These are phyloP conservation scores for Purshia tridentata DNA, from an alignment of 306 rosid genomes.

Conservation along the genomic window DNA sequence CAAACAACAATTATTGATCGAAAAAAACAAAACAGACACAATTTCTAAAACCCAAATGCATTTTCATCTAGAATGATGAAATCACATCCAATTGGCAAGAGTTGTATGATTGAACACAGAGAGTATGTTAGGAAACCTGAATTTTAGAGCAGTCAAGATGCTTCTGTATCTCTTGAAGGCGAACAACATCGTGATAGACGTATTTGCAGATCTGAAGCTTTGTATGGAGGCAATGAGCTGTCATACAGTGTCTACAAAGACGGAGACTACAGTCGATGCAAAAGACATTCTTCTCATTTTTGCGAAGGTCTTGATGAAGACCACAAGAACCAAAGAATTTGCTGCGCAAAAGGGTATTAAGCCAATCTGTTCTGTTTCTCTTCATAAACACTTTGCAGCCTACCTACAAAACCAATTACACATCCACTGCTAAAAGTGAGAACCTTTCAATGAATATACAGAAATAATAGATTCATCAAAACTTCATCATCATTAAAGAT, in stretches of 20 bases:
- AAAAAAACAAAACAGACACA: neutral
- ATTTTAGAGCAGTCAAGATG: constrained; percentile 75
- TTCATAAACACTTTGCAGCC: constrained; percentile 41
- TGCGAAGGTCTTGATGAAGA: constrained; percentile 59
- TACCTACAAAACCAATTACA: constrained; percentile 39
- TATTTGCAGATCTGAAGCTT: constrained; percentile 83
- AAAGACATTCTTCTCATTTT: constrained; percentile 71
- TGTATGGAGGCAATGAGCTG: constrained; percentile 65
- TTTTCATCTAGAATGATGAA: neutral
- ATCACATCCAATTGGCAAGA: constrained; percentile 9
- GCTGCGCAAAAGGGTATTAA: constrained; percentile 51
- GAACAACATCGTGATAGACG: constrained; percentile 79
- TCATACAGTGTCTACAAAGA: constrained; percentile 73
- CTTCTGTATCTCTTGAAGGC: constrained; percentile 71
- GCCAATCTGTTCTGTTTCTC: constrained; percentile 62
- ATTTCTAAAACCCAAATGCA: neutral
- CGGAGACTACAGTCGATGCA: constrained; percentile 74
- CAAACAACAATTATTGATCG: neutral
- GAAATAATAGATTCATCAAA: neutral
- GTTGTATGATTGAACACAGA: constrained; percentile 13
- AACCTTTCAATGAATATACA: neutral
- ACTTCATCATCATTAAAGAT: neutral
- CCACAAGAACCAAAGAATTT: constrained; percentile 69
- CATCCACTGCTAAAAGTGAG: neutral
- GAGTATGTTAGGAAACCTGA: constrained; percentile 54